These are phyloP conservation scores for Didymella exigua DNA, from an alignment of 2,329 filamentous ascomycete species.

Conservation along the genomic window DNA sequence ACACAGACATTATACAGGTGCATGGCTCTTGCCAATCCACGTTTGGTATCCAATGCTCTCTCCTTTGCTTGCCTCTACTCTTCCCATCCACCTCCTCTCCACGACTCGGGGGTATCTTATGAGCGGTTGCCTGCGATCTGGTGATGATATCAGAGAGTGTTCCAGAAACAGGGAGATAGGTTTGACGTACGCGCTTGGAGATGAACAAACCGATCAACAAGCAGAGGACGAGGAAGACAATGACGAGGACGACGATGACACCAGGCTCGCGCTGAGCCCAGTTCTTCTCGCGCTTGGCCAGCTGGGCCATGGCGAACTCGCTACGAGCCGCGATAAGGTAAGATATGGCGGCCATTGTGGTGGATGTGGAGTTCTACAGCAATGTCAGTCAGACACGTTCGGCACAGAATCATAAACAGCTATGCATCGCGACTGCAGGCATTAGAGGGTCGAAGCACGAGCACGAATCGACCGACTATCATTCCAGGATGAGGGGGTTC, in stretches of 20 bases:
- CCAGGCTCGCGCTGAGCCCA: slow-evolving; percentile 64
- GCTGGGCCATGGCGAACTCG: slow-evolving; percentile 45
- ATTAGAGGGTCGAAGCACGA: slow-evolving; percentile 4
- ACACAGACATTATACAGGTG: slow-evolving; percentile 40
- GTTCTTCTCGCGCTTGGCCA: slow-evolving; percentile 61
- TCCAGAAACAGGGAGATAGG: neutral
- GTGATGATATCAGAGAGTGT: neutral
- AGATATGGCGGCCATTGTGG: slow-evolving; percentile 47
- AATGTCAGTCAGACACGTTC: slow-evolving; percentile 21
- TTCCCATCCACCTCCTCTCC: slow-evolving; percentile 15
- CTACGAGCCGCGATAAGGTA: slow-evolving; percentile 46
- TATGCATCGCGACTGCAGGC: slow-evolving; percentile 3
- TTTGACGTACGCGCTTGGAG: slow-evolving; percentile 50
- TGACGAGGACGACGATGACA: slow-evolving; percentile 67
- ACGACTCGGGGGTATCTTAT: slow-evolving; percentile 18
- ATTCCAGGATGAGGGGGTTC: slow-evolving; percentile 7
- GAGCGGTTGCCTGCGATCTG: slow-evolving; percentile 9
- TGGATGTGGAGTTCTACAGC: slow-evolving; percentile 30
- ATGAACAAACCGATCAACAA: slow-evolving; percentile 59
- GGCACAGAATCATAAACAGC: neutral
- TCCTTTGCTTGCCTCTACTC: slow-evolving; percentile 15
- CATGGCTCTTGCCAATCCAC: slow-evolving; percentile 18
- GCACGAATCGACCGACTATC: slow-evolving; percentile 12
- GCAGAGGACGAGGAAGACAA: slow-evolving; percentile 62
- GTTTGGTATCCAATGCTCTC: slow-evolving; percentile 18